Evolutionary conservation across 192 early-diverging fungal species (phyloP).

Genomic region (Lobosporangium transversale): DNA sequence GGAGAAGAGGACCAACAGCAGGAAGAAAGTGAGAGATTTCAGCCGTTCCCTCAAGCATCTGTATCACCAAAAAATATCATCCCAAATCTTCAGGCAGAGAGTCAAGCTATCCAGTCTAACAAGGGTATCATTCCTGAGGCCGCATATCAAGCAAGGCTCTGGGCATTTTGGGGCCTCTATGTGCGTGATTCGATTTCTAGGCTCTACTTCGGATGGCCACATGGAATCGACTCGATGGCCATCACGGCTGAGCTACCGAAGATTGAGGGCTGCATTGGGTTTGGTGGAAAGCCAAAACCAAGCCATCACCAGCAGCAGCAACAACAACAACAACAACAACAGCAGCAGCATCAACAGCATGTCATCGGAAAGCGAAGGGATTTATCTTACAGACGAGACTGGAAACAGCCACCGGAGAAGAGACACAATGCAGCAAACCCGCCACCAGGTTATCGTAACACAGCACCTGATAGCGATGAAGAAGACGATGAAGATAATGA

Average conservation of each 20-base stretch:
- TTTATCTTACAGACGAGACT: not conserved
- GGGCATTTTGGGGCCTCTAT: slow-evolving; percentile 33
- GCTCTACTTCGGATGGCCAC: slow-evolving; percentile 28
- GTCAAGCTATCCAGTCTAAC: not conserved
- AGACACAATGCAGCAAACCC: not conserved
- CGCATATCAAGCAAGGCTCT: slow-evolving; percentile 22
- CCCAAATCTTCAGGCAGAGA: slow-evolving; percentile 2
- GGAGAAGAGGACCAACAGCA: no score
- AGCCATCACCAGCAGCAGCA: not conserved
- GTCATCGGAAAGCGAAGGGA: slow-evolving; percentile 13
- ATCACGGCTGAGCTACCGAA: slow-evolving; percentile 24
- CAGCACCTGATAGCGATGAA: not conserved
- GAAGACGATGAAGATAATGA: slow-evolving; percentile 13
- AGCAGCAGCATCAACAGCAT: no score
- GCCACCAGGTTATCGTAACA: slow-evolving; percentile 5
- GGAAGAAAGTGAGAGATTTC: no score
- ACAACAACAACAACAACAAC: no score
- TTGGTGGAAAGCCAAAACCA: not conserved
- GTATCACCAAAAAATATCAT: no score
- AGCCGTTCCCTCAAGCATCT: no score
- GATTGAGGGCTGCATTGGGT: slow-evolving; percentile 14
- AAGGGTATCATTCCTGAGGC: slow-evolving; percentile 17
- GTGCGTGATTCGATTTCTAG: slow-evolving; percentile 16
- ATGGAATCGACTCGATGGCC: slow-evolving; percentile 11
- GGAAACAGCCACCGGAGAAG: not conserved